Percentiles rank a stretch among this genome's conserved stretches.
Evolutionary conservation across 345 rosid species (phyloP).

Genomic region (Eucalyptus virginea): DNA sequence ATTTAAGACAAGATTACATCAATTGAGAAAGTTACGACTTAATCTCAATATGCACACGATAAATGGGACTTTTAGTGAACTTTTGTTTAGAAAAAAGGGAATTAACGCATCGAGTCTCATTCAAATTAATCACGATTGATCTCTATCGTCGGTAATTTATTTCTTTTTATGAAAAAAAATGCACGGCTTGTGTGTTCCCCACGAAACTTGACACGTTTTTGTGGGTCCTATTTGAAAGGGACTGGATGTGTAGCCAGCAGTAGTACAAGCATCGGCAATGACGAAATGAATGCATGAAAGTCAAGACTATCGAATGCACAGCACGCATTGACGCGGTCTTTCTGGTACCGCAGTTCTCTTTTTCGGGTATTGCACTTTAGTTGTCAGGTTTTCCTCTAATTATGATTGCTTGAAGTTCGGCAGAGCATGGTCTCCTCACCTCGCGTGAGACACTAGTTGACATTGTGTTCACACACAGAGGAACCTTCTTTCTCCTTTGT

Average conservation of each 20-base stretch:
- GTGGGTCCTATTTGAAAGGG: no score
- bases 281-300: no score
- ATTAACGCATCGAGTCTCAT: no score
- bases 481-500: not conserved
- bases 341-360: not conserved
- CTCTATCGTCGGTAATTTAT: not conserved
- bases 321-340: not conserved
- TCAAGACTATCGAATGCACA: no score
- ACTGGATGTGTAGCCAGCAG: no score
- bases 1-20: no score
- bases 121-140: not conserved
- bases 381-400: no score
- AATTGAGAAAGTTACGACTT: not conserved
- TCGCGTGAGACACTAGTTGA: not conserved
- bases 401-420: not conserved
- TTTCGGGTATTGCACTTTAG: no score
- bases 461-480: not conserved
- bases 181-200: no score
- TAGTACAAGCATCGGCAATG: no score
- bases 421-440: not conserved
- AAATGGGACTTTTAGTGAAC: not conserved
- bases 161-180: not conserved
- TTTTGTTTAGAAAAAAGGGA: no score
- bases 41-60: not conserved
- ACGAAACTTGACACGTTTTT: no score